Conservation (phyloP, 345 rosid species). For the Noccaea bulbosa region DNA sequence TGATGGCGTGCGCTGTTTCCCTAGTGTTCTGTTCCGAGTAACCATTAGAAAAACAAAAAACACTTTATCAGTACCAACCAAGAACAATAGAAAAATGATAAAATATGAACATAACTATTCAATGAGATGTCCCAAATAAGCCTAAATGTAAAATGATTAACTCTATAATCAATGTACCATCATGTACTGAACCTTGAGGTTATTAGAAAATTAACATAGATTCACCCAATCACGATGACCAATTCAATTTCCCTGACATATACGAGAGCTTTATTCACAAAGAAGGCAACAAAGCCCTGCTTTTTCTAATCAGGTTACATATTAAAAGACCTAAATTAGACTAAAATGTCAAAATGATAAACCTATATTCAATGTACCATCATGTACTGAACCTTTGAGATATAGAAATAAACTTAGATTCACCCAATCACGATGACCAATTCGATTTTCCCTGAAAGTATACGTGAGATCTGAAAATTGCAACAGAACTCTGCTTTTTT, state of each 20-base stretch:
- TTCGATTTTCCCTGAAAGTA: no score
- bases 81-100: no score
- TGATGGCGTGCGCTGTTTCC: constrained; percentile 85
- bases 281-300: constrained; percentile 60
- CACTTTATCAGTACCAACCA: background rate
- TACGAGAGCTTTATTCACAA: constrained; percentile 50
- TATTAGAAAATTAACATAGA: constrained; percentile 48
- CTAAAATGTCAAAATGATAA: no score
- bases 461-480: background rate
- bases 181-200: constrained; percentile 65
- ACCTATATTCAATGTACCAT: no score
- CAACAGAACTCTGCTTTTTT: constrained; percentile 65
- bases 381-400: no score
- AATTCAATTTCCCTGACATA: constrained; percentile 56
- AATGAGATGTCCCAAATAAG: background rate
- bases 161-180: constrained; percentile 43
- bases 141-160: background rate
- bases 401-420: no score
- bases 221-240: constrained; percentile 69
- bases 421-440: no score
- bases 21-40: constrained; percentile 66
- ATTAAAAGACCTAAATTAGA: no score
- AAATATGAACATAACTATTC: background rate
- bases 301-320: constrained; percentile 34
- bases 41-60: background rate